These are phyloP conservation scores for Ophiosphaerella korrae DNA, from an alignment of 2,329 filamentous ascomycete species.

Conservation along the genomic window DNA sequence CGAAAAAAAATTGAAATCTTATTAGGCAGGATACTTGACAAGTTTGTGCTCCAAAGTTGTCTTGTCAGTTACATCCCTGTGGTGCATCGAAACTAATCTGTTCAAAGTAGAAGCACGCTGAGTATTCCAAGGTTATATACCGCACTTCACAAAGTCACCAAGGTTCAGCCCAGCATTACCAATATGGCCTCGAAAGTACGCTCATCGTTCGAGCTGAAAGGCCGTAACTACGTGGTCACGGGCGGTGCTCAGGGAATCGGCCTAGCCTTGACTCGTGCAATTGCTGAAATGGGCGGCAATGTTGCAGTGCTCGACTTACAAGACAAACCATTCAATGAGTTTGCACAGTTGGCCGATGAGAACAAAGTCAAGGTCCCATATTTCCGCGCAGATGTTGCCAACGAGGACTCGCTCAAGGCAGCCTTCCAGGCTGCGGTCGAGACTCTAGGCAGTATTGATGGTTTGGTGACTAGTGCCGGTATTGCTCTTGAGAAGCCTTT, in stretches of 20 bases:
- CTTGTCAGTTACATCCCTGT: too few species aligned
- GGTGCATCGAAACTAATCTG: too few species aligned
- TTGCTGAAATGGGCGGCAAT: conserved; percentile 4
- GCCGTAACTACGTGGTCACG: conserved; percentile 2
- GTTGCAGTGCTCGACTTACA: conserved; percentile 4
- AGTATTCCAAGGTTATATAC: too few species aligned
- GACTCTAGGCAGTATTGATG: not conserved
- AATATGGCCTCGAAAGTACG: too few species aligned
- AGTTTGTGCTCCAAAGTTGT: too few species aligned
- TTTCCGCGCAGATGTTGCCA: not conserved
- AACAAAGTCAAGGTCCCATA: not conserved
- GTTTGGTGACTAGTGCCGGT: conserved; percentile 2
- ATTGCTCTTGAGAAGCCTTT: conserved; percentile 5
- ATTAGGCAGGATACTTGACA: too few species aligned
- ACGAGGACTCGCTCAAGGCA: too few species aligned
- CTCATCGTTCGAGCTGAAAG: not conserved
- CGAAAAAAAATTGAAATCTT: too few species aligned
- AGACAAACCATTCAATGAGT: conserved; percentile 2
- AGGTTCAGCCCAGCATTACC: not conserved
- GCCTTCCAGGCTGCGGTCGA: not conserved
- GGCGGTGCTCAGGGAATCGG: conserved; percentile 8
- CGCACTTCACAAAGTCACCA: too few species aligned
- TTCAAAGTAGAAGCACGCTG: too few species aligned
- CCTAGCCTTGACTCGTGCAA: not conserved
- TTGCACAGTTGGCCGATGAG: conserved; percentile 1